These are phyloP conservation scores for Leccinum pellstonianum DNA, from an alignment of 768 basidiomycete genomes.

Conservation along the genomic window DNA sequence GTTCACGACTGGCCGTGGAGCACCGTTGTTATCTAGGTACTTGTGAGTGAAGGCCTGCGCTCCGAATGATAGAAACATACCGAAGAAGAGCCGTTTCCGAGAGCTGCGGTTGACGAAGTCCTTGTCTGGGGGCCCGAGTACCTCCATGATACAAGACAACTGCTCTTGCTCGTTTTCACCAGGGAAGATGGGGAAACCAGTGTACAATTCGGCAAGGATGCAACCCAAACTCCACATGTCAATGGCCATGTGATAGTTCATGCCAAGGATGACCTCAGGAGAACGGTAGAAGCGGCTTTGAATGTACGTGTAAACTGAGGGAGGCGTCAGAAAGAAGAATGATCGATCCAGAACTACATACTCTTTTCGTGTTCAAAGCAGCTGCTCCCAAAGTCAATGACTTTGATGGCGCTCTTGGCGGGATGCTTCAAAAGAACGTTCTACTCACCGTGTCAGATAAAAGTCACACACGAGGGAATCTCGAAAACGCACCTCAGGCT, in stretches of 20 bases:
- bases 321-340: slow-evolving; percentile 8
- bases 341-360: slow-evolving; percentile 39
- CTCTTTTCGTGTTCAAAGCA: slow-evolving; percentile 99
- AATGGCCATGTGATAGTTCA: slow-evolving; percentile 99
- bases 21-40: slow-evolving; percentile 80
- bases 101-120: slow-evolving; percentile 93
- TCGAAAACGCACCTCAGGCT: slow-evolving; percentile 77
- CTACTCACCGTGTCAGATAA: slow-evolving; percentile 41
- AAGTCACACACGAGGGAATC: background rate
- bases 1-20: slow-evolving; percentile 90
- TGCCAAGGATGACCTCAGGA: slow-evolving; percentile 97
- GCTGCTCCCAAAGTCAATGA: slow-evolving; percentile 98
- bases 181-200: slow-evolving; percentile 97
- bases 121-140: slow-evolving; percentile 93
- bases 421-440: slow-evolving; percentile 95
- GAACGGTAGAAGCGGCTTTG: slow-evolving; percentile 99
- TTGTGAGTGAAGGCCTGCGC: slow-evolving; percentile 6
- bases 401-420: slow-evolving; percentile 93
- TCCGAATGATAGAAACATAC: slow-evolving; percentile 42
- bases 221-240: slow-evolving; percentile 99
- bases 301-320: slow-evolving; percentile 95
- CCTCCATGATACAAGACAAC: slow-evolving; percentile 98
- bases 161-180: slow-evolving; percentile 99
- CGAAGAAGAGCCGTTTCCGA: slow-evolving; percentile 94
- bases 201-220: slow-evolving; percentile 95